Evolutionary conservation across 2,329 filamentous ascomycete genomes (phyloP).

Genomic region (Diplodia scrobiculata): DNA sequence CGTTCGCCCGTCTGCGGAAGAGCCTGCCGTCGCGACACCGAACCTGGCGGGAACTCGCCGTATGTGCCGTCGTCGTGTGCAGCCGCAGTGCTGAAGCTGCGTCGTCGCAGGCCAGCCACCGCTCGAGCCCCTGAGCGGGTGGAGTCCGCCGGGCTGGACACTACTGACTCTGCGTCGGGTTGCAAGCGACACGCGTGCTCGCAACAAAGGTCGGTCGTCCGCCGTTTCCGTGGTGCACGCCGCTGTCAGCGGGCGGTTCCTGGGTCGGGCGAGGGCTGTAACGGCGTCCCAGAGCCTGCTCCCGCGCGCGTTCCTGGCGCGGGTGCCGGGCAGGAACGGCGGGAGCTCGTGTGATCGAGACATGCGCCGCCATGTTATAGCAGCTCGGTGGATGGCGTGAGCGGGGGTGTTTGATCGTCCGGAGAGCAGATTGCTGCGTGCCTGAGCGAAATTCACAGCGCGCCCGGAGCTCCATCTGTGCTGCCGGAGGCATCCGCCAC

Average conservation of each 20-base stretch:
- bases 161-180: conserved; percentile 22
- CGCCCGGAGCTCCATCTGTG: conserved; percentile 26
- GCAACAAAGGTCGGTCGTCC: not conserved
- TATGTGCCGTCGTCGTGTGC: not conserved
- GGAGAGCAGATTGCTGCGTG: conserved; percentile 13
- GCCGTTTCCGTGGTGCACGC: not conserved
- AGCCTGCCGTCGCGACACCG: not conserved
- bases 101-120: conserved; percentile 12
- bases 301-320: conserved; percentile 15
- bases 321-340: conserved; percentile 8
- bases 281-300: conserved; percentile 15
- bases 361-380: conserved; percentile 20
- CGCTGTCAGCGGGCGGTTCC: conserved; percentile 2
- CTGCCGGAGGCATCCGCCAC: conserved; percentile 24
- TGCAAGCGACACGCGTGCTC: conserved; percentile 24
- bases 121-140: conserved; percentile 23
- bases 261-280: conserved; percentile 16
- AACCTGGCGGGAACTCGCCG: not conserved
- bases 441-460: conserved; percentile 26
- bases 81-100: not conserved
- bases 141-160: conserved; percentile 21
- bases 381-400: conserved; percentile 14
- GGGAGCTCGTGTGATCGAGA: conserved; percentile 18
- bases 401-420: conserved; percentile 29
- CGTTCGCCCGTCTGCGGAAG: not conserved